Evolutionary conservation across 2,329 filamentous ascomycete species (phyloP), one percentile per base, ranked within the genome.

Genomic region (Sclerotiophoma versabilis): DNA sequence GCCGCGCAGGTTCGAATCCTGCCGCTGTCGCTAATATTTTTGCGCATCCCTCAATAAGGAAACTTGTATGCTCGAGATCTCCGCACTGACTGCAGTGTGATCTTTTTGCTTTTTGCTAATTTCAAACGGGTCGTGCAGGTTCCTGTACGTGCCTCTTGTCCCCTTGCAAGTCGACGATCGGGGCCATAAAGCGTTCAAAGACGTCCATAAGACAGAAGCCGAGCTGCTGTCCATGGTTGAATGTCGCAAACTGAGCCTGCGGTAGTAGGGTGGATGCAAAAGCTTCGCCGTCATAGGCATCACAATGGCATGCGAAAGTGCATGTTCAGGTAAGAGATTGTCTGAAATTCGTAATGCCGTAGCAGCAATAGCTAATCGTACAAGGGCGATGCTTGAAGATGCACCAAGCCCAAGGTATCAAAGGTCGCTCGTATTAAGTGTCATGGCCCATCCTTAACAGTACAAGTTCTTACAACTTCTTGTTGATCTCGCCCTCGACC

Each of bases 401-500:
- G 38, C 37, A 49, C 32, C 26, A 22, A 38, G 26, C 53, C 47
- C 47, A 42, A 46, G 47, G 53, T 56, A 43, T 50, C 34, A 50
- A 42, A 33, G n/a, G 22, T 46, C 39, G 29, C 42, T 43, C 44
- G 23, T 30, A 36, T 42, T 33, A 46, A 42, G 9, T 34, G 15
- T 27, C 22, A 12, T 41, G 15, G 15, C 26, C 38, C 34, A n/a
- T 22, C 22, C 7, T 32, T 23, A 23, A 11, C 17, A 5, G 36
- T 10, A 10, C 20, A 44, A 33, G n/a, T 29, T 30, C 11, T 39
- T 56, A 56, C 53, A 56, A 23, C 46, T 56, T 56, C 53, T 26
- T 54, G 39, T 82, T 76, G 26, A 79, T 80, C 66, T 83, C 73
- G 36, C 78, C 75, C 33, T 73, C 72, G 20, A 71, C 52, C 60